Evolutionary conservation across 306 rosid genomes (phyloP).

Genomic region (Ormosia emarginata): DNA sequence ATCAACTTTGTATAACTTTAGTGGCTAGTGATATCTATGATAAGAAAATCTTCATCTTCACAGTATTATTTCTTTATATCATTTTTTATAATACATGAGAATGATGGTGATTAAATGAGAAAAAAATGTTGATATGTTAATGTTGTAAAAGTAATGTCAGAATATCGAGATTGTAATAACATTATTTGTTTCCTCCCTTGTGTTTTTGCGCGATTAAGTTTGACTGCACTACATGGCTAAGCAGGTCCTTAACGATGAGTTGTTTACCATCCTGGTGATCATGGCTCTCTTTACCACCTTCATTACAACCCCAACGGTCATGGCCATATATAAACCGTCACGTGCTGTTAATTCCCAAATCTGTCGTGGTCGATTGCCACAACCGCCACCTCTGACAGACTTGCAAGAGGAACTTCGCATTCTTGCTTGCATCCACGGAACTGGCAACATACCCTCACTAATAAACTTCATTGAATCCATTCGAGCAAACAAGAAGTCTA

Average conservation of each 20-base stretch:
- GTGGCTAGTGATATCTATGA: neutral
- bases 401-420: conserved; percentile 25
- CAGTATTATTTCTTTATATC: no score
- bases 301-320: conserved; percentile 39
- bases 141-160: no score
- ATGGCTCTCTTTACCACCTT: conserved; percentile 50
- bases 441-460: conserved; percentile 25
- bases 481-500: conserved; percentile 13
- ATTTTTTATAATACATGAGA: no score
- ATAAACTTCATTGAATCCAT: conserved; percentile 33
- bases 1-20: neutral
- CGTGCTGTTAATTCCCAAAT: neutral
- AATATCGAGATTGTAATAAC: no score
- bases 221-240: neutral
- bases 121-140: no score
- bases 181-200: neutral
- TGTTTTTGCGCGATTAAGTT: neutral
- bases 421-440: conserved; percentile 46
- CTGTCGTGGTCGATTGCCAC: neutral
- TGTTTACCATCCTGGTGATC: conserved; percentile 39
- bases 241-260: conserved; percentile 41
- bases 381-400: conserved; percentile 4
- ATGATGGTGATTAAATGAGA: no score
- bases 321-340: conserved; percentile 34
- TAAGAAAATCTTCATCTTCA: no score